Conservation (phyloP, 2,329 filamentous ascomycete species). For the Penicillium sp. region DNA sequence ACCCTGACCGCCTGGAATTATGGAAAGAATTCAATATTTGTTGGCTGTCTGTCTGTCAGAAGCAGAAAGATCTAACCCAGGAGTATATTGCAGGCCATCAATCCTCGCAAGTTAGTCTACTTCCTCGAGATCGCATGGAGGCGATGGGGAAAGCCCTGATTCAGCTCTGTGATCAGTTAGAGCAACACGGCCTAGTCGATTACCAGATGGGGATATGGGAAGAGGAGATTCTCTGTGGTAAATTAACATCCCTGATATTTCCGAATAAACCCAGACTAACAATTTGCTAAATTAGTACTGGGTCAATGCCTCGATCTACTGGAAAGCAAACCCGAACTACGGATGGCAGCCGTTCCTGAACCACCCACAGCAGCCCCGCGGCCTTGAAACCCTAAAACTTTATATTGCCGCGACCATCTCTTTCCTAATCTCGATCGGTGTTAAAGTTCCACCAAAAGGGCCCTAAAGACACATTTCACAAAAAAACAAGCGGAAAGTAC, state of each 20-base stretch:
- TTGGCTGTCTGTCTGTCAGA: constrained; percentile 81
- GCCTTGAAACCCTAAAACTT: constrained; percentile 5
- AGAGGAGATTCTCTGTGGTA: constrained; percentile 83
- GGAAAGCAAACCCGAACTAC: constrained; percentile 38
- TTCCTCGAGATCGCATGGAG: constrained; percentile 69
- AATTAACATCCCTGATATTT: constrained; percentile 37
- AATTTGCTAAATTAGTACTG: constrained; percentile 43
- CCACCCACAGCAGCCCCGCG: constrained; percentile 4
- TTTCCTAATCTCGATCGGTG: neutral
- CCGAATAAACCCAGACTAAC: neutral
- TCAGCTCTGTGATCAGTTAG: constrained; percentile 78
- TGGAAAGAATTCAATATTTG: constrained; percentile 96
- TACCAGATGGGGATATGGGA: constrained; percentile 98
- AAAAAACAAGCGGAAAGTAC: neutral
- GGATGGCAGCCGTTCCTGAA: constrained; percentile 20
- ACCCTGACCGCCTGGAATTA: constrained; percentile 74
- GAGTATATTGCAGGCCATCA: constrained; percentile 60
- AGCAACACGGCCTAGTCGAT: constrained; percentile 91
- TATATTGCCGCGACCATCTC: neutral
- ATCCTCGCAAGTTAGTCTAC: constrained; percentile 59
- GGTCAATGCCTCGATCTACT: constrained; percentile 56
- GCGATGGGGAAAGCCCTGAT: constrained; percentile 81
- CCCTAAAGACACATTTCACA: neutral
- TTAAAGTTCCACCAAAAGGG: neutral
- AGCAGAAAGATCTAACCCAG: constrained; percentile 73